Evolutionary conservation across 225 moss, liverwort and hornwort species (phyloP), one percentile per base, ranked within the genome.

Genomic region (Bryum argenteum): DNA sequence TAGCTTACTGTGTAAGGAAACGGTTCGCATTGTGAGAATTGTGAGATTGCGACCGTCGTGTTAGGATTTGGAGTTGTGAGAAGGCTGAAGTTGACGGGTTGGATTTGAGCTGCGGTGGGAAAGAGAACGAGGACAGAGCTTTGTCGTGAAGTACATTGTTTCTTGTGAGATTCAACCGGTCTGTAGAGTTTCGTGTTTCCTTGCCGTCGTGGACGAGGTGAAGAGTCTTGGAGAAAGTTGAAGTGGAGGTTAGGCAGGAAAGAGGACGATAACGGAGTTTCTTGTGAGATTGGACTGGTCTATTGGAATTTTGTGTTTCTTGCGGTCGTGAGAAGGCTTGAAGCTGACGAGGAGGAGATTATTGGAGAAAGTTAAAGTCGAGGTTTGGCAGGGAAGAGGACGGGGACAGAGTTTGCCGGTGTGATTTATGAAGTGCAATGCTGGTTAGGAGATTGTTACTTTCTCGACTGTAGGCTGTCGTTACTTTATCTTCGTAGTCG

Each of bases 361-460:
- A n/a, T n/a, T n/a, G n/a, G n/a, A 26, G 26, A 26, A 26, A 26
- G 26, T 26, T 26, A 26, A 4, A 26, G 26, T 26, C 2, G 26
- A 26, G 26, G 2, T 26, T 26, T 26, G 2, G 26, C 2, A 2
- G 26, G 26, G 4, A 26, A 26, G 26, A 26, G 26, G 26, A 26
- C 26, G 26, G 4, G 33, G 41, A 10, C 19, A 41, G 65, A 58
- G 64, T 48, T 69, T 40, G 60, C 48, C 28, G 50, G 15, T 69
- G 69, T 43, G 44, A 69, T 28, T 47, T 69, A 72, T 76, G 8
- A 18, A 58, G 60, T 69, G n/a, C 73, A 83, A 76, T 79, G 41
- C 21, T 26, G 13, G 22, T 39, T 40, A 11, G 17, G 57, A 70
- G 72, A 61, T 70, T 52, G 61, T 24, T 70, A 66, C 50, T n/a